Percentiles rank a stretch among this genome's conserved stretches.
These are phyloP conservation scores for Leishmania aethiopica DNA, from an alignment of 208 protist genomes.

Conservation along the genomic window DNA sequence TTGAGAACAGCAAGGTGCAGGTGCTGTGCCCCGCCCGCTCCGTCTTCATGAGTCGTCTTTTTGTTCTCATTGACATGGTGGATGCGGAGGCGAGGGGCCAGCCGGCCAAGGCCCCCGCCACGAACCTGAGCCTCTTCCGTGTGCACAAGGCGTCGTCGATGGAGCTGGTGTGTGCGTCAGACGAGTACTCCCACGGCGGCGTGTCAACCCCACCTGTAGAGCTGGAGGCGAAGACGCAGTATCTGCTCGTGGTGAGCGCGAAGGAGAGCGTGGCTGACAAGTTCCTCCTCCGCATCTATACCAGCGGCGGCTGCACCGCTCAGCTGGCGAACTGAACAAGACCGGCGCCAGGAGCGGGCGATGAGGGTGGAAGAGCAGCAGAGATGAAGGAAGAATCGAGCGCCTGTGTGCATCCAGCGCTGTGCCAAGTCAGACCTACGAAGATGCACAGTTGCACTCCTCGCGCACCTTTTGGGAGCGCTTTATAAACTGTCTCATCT, in stretches of 20 bases:
- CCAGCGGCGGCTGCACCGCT: conserved; percentile 35
- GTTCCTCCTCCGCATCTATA: conserved; percentile 75
- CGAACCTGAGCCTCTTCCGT: conserved; percentile 65
- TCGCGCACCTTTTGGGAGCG: background rate
- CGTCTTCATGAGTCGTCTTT: conserved; percentile 51
- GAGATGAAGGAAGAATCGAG: background rate
- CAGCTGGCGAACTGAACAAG: conserved; percentile 30
- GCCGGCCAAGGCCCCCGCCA: conserved; percentile 22
- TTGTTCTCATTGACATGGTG: conserved; percentile 48
- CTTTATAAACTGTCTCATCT: background rate
- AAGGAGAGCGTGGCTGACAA: conserved; percentile 40
- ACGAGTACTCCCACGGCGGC: conserved; percentile 48
- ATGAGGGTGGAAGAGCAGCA: background rate
- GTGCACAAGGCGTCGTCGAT: conserved; percentile 47
- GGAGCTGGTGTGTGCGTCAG: conserved; percentile 60
- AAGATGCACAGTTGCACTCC: background rate
- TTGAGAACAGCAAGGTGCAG: conserved; percentile 63
- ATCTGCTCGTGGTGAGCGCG: conserved; percentile 69
- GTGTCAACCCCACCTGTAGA: conserved; percentile 48
- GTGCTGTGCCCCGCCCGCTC: conserved; percentile 35
- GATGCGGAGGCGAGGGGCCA: conserved; percentile 38
- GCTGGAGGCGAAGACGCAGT: conserved; percentile 47
- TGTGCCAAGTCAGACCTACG: background rate
- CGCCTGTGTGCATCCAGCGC: no score
- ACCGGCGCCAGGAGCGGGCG: background rate